Conservation (phyloP, 129 eudicot species). For the Escallonia rubra region DNA sequence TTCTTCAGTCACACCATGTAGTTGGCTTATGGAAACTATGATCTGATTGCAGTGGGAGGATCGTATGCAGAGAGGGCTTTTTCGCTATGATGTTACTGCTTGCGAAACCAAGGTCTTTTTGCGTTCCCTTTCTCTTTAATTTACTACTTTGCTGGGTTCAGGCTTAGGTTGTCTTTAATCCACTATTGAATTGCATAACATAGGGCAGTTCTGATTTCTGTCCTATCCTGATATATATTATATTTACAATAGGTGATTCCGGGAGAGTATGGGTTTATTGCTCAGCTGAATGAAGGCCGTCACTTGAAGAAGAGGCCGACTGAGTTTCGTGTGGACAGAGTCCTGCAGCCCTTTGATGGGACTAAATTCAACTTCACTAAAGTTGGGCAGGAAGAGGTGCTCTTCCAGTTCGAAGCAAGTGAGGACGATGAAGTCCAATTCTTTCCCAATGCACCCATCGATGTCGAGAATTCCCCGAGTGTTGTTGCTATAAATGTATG, state of each 20-base stretch:
- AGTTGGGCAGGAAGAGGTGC: conserved; percentile 97
- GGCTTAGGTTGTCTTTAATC: not conserved
- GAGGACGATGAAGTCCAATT: conserved; percentile 71
- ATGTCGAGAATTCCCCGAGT: conserved; percentile 66
- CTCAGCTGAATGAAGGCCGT: conserved; percentile 96
- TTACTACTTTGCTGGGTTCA: not conserved
- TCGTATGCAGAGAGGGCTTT: conserved; percentile 79
- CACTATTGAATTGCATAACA: no score
- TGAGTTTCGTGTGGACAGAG: conserved; percentile 96
- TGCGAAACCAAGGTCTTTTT: conserved; percentile 88
- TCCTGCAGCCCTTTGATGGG: conserved; percentile 91
- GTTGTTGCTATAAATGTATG: conserved; percentile 97
- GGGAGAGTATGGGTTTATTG: conserved; percentile 82
- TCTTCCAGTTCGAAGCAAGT: conserved; percentile 90
- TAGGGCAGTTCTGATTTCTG: no score
- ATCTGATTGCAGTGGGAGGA: conserved; percentile 78
- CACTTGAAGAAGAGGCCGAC: conserved; percentile 99
- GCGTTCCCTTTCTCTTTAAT: not conserved
- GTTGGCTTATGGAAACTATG: not conserved
- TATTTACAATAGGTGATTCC: conserved; percentile 65
- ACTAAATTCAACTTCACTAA: conserved; percentile 94
- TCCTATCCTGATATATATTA: no score
- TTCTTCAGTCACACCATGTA: conserved; percentile 13
- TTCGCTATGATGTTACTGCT: conserved; percentile 98
- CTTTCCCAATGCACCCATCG: conserved; percentile 76